Percentiles rank a stretch among this genome's conserved stretches.
phyloP scores from a whole-genome alignment of 1,139 yeast genomes.

The Blastobotrys malaysiensis region DNA sequence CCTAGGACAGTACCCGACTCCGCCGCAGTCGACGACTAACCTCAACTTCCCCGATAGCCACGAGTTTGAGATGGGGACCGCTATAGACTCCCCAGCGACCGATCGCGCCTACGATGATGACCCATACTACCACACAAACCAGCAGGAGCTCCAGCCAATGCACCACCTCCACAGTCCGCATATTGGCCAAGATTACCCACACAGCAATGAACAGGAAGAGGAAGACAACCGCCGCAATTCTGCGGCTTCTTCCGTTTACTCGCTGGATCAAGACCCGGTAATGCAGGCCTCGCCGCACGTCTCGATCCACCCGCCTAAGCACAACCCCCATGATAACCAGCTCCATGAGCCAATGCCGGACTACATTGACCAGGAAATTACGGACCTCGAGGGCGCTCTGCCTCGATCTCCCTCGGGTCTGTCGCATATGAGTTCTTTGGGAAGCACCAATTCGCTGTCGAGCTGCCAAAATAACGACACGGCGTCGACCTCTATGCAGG shows the following conservation, averaged over 20 bases:
- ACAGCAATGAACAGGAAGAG: not conserved
- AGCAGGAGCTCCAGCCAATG: not conserved
- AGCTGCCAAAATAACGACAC: not conserved
- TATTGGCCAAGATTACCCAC: not conserved
- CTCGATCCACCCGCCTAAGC: not conserved
- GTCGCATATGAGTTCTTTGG: not conserved
- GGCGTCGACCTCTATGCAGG: not conserved
- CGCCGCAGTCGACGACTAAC: constrained; percentile 5
- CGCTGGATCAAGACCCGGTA: constrained; percentile 16
- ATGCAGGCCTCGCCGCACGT: constrained; percentile 13
- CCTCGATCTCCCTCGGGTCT: not conserved
- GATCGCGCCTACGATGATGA: not conserved
- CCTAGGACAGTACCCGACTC: constrained; percentile 4
- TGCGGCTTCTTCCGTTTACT: constrained; percentile 19
- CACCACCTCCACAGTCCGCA: not conserved
- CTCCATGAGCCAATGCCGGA: not conserved
- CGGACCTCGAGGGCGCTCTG: not conserved
- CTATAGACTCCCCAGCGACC: not conserved
- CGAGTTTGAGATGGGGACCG: not conserved
- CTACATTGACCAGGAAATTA: not conserved
- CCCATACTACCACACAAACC: not conserved
- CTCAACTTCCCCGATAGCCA: constrained; percentile 2
- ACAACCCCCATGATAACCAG: not conserved
- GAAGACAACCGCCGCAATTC: constrained; percentile 7
- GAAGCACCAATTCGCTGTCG: not conserved